A percentile compares a stretch with the other conserved stretches of the same genome.
phyloP scores from a whole-genome alignment of 1,284 basidiomycete genomes.

The Trichosporon coremiiforme region DNA sequence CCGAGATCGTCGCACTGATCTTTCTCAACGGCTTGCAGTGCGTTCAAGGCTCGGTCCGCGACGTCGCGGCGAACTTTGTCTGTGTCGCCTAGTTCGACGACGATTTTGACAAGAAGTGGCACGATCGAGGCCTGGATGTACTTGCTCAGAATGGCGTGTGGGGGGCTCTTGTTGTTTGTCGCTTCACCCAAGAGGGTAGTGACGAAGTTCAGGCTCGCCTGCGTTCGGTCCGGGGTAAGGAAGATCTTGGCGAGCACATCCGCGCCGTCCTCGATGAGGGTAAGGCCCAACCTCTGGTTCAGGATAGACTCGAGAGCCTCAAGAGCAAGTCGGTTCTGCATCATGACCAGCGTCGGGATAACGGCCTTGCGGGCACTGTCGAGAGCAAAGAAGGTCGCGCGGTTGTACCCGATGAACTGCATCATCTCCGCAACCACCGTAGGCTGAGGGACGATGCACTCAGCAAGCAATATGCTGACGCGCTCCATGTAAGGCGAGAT shows the following conservation, averaged over 20 bases:
- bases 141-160: constrained; percentile 25
- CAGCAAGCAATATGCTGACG: constrained; percentile 69
- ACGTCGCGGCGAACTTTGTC: constrained; percentile 59
- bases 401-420: constrained; percentile 46
- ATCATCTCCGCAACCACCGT: constrained; percentile 48
- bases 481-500: constrained; percentile 70
- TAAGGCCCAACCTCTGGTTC: constrained; percentile 60
- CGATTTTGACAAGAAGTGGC: constrained; percentile 71
- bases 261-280: constrained; percentile 67
- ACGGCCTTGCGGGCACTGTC: constrained; percentile 67
- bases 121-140: constrained; percentile 66
- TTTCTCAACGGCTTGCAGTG: constrained; percentile 63
- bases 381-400: constrained; percentile 64
- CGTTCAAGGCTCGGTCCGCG: constrained; percentile 62
- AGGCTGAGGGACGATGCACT: constrained; percentile 65
- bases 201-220: constrained; percentile 64
- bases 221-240: constrained; percentile 57
- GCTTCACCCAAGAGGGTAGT: constrained; percentile 58
- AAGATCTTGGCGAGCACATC: constrained; percentile 74
- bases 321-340: constrained; percentile 61
- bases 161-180: constrained; percentile 28
- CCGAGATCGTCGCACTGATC: constrained; percentile 58
- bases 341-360: constrained; percentile 71
- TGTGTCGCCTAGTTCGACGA: constrained; percentile 72
- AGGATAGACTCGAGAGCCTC: constrained; percentile 60